Evolutionary conservation across 495 filamentous ascomycete genomes (phyloP).

Genomic region (Xylaria palmicola): DNA sequence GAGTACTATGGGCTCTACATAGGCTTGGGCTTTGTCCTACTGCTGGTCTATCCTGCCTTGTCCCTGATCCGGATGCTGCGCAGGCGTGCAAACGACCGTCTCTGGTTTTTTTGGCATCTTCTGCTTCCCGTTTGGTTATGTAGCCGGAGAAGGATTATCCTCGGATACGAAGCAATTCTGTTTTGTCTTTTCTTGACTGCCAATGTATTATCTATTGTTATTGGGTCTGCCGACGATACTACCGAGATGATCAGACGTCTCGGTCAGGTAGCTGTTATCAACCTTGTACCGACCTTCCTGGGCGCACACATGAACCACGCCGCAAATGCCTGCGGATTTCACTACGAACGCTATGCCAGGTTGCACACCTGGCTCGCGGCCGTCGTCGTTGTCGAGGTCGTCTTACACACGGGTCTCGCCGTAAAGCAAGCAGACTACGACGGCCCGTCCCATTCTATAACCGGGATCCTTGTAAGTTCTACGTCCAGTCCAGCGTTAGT

Average conservation of each 20-base stretch:
- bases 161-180: neutral
- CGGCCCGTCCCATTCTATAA: neutral
- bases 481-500: neutral
- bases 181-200: neutral
- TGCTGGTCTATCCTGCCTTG: constrained; percentile 3
- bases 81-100: neutral
- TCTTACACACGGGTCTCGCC: constrained; percentile 1
- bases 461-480: constrained; percentile 2
- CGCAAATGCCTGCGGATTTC: constrained; percentile 1
- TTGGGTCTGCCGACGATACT: neutral
- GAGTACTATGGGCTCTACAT: constrained; percentile 11
- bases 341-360: constrained; percentile 4
- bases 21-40: constrained; percentile 1
- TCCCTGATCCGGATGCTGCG: constrained; percentile 2
- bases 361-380: neutral
- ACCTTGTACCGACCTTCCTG: neutral
- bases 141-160: neutral
- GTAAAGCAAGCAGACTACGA: neutral
- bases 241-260: neutral
- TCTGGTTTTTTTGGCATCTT: neutral
- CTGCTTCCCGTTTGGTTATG: neutral
- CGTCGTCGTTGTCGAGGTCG: neutral
- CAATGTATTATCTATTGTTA: neutral
- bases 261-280: neutral
- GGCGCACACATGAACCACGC: constrained; percentile 1